Conservation (phyloP, 148 eudicot genomes). For the Oxyria digyna region DNA sequence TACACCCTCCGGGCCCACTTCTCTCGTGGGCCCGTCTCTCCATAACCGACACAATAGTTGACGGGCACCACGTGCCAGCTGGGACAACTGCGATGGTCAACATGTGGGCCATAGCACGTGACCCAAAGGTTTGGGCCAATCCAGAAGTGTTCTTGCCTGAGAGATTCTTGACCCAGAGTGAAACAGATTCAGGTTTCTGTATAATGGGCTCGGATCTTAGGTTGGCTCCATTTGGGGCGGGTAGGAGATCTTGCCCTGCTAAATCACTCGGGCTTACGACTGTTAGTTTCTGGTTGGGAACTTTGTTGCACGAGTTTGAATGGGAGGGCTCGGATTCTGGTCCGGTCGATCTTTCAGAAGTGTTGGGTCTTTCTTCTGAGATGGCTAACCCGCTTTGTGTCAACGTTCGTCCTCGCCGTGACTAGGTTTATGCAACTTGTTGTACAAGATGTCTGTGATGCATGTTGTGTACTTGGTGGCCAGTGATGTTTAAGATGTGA, state of each 20-base stretch:
- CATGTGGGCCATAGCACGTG: slow-evolving; percentile 75
- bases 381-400: slow-evolving; percentile 54
- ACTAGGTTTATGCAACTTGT: not conserved
- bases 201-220: slow-evolving; percentile 50
- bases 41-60: slow-evolving; percentile 25
- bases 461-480: not conserved
- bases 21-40: slow-evolving; percentile 74
- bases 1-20: slow-evolving; percentile 84
- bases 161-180: slow-evolving; percentile 23
- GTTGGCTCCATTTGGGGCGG: slow-evolving; percentile 69
- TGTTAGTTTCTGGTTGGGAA: slow-evolving; percentile 47
- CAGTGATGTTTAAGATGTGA: not conserved
- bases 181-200: slow-evolving; percentile 14
- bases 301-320: slow-evolving; percentile 37
- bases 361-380: slow-evolving; percentile 47
- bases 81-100: slow-evolving; percentile 73
- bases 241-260: slow-evolving; percentile 54
- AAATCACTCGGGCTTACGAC: slow-evolving; percentile 46
- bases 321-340: slow-evolving; percentile 14
- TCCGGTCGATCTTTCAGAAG: slow-evolving; percentile 42
- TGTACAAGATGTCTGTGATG: not conserved
- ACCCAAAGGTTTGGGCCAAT: slow-evolving; percentile 39
- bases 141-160: slow-evolving; percentile 43
- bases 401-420: slow-evolving; percentile 6
- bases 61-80: slow-evolving; percentile 40